A percentile compares a stretch with the other conserved stretches of the same genome.
These are phyloP conservation scores for Debaryomyces fabryi DNA, from an alignment of 1,139 yeast species.

Conservation along the genomic window DNA sequence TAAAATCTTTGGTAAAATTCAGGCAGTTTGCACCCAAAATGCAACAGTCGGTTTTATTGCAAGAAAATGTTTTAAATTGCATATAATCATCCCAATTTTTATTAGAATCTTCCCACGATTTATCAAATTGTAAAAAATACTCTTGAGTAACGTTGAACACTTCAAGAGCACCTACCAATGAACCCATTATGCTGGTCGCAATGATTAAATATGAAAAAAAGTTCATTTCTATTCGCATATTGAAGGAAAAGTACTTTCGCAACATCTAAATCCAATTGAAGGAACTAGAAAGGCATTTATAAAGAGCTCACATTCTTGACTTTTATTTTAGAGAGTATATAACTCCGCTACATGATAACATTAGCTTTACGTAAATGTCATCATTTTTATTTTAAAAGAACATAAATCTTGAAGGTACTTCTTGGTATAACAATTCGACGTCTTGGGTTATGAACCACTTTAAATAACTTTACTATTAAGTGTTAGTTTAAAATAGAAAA, in stretches of 20 bases:
- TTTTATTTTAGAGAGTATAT: no score
- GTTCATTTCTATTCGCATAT: neutral
- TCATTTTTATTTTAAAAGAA: no score
- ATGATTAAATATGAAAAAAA: neutral
- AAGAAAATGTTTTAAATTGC: neutral
- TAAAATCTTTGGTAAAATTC: neutral
- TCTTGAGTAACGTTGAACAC: neutral
- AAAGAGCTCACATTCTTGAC: neutral
- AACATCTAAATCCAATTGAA: neutral
- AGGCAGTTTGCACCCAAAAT: neutral
- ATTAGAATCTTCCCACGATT: neutral
- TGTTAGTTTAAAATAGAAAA: no score
- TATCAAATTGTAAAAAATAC: neutral
- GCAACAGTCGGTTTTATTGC: neutral
- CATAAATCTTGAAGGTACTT: no score
- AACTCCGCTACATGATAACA: neutral
- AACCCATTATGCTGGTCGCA: neutral
- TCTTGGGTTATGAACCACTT: no score
- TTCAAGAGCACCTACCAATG: neutral
- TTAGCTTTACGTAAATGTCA: neutral
- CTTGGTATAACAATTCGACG: no score
- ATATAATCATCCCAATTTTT: neutral
- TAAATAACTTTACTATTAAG: no score
- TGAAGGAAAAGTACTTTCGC: neutral
- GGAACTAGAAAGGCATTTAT: neutral